A percentile compares a stretch with the other conserved stretches of the same genome.
Conservation (phyloP, 495 filamentous ascomycete species). For the Lindgomyces ingoldianus region DNA sequence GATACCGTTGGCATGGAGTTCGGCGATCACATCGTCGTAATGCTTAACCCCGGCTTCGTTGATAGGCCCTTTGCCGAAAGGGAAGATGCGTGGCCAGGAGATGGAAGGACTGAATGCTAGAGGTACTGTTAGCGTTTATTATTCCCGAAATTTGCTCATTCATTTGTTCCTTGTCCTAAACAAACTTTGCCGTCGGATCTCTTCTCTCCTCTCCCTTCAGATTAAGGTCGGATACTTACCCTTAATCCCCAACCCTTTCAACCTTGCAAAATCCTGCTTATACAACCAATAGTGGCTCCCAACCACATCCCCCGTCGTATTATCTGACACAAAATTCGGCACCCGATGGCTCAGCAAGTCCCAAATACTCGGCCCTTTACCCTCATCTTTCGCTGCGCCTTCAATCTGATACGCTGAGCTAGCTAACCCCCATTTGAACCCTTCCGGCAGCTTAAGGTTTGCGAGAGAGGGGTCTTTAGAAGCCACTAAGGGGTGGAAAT, state of each 20-base stretch:
- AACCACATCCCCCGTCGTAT: conserved; percentile 49
- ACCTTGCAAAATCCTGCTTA: conserved; percentile 50
- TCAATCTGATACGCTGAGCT: conserved; percentile 75
- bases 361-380: conserved; percentile 73
- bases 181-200: too few relatives aligned
- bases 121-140: neutral
- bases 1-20: conserved; percentile 47
- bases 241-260: conserved; percentile 45
- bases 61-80: conserved; percentile 49
- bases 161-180: neutral
- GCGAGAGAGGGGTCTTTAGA: conserved; percentile 35
- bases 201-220: neutral
- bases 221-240: neutral
- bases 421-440: conserved; percentile 80
- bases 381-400: conserved; percentile 67
- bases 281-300: conserved; percentile 50
- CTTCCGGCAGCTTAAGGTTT: conserved; percentile 57
- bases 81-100: conserved; percentile 49
- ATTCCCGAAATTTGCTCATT: neutral
- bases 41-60: conserved; percentile 47
- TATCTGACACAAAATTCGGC: conserved; percentile 44
- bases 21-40: conserved; percentile 51
- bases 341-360: conserved; percentile 63
- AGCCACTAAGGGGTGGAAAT: conserved; percentile 45
- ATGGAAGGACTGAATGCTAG: conserved; percentile 48